Base-by-base conservation (phyloP, 371 early-diverging fungal species). In the Dentiscutata heterogama region DNA sequence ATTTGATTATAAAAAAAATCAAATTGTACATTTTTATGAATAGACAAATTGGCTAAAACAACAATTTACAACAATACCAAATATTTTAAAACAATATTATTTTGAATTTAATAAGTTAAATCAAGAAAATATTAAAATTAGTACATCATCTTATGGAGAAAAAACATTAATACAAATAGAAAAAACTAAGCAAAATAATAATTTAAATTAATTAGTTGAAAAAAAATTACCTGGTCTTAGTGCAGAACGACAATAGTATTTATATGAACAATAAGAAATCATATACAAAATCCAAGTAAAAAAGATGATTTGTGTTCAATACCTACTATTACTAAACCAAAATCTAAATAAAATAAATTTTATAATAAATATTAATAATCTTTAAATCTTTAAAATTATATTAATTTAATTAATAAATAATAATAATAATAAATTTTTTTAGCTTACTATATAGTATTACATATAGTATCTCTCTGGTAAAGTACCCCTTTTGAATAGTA, bases 191-290 rank as follows among this genome's bases (percentile, higher is more conserved):
- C 46, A 46, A 46, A 46, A 46, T 46, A 46, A 46, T 46, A 58
- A n/a, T n/a, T 58, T 58, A 58, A 58, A n/a, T 58, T n/a, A 58
- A 58, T 58, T 58, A 58, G 22, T 46, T 46, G 46, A 46, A 46
- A 39, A 42, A 67, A 39, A 35, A 20, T 20, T n/a, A 35, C 10
- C 39, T 31, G 67, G 42, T 31, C 35, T 67, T 14, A 67, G 42
- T 67, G 35, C 35, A 14, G 31, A 31, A 39, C 27, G 67, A 67
- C 42, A 67, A 67, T 67, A 20, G 67, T 67, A 67, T 35, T 67
- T 67, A 18, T 67, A 67, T 67, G 67, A 67, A 67, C 42, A 67
- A 67, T 46, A 46, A 46, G 46, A 46, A 46, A 46, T 46, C 22
- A 58, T 58, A 22, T 58, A n/a, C 58, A 58, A 58, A 58, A 58